phyloP scores from a whole-genome alignment of 257 asterid species.

The Solanum peruvianum region DNA sequence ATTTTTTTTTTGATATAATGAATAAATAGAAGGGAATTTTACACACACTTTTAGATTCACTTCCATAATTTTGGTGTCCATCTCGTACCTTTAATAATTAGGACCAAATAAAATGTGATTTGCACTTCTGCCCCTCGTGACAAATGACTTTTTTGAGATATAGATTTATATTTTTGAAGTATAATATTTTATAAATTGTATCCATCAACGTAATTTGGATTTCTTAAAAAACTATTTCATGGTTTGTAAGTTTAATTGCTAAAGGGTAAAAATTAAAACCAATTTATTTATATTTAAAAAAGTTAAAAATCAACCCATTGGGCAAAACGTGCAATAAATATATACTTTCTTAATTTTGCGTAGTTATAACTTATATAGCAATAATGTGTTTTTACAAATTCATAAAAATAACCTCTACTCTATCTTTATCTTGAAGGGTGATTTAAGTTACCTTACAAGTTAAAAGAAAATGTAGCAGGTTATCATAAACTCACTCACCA shows the following conservation, averaged over 20 bases:
- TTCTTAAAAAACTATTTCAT: neutral
- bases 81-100: neutral
- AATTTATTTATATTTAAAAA: no score
- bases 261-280: neutral
- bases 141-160: neutral
- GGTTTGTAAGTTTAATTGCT: neutral
- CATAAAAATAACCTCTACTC: neutral
- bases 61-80: no score
- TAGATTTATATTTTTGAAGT: neutral
- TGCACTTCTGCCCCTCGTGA: neutral
- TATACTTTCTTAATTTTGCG: neutral
- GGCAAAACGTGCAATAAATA: neutral
- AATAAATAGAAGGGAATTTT: neutral
- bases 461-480: neutral
- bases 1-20: no score
- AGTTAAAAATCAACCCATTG: neutral
- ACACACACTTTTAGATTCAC: neutral
- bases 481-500: neutral
- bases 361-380: neutral
- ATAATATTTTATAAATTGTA: neutral
- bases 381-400: neutral
- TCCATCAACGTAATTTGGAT: neutral
- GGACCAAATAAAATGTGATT: neutral
- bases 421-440: neutral
- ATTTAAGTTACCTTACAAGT: neutral